phyloP scores from a whole-genome alignment of 164 flowering plant genomes.

The Aristolochia contorta region DNA sequence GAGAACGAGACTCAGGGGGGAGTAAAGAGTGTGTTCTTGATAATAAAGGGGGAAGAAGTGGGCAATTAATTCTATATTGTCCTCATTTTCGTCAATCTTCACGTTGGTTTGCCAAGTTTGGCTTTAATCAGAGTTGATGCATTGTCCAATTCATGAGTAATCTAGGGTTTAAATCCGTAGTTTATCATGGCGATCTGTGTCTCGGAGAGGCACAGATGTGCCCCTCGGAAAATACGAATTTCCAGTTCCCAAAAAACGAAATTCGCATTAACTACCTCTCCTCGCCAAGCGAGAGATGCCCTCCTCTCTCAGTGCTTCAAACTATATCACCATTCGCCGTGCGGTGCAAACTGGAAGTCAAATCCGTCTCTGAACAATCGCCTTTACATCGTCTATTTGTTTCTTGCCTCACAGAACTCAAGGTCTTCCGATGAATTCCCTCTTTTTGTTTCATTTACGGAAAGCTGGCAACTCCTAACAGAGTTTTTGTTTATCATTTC shows the following conservation, averaged over 20 bases:
- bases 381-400: slow-evolving; percentile 53
- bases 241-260: slow-evolving; percentile 81
- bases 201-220: slow-evolving; percentile 64
- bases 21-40: no score
- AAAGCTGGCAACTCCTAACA: background rate
- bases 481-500: slow-evolving; percentile 4
- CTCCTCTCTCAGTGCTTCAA: slow-evolving; percentile 71
- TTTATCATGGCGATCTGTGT: slow-evolving; percentile 52
- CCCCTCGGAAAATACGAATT: slow-evolving; percentile 34
- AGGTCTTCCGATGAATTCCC: slow-evolving; percentile 27
- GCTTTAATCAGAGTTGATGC: background rate
- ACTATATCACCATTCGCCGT: slow-evolving; percentile 63
- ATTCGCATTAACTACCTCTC: slow-evolving; percentile 69
- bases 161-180: slow-evolving; percentile 53
- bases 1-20: no score
- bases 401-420: slow-evolving; percentile 53
- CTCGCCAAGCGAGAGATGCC: slow-evolving; percentile 61
- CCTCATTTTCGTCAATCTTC: no score
- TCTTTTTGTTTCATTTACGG: background rate
- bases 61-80: no score
- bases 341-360: slow-evolving; percentile 73
- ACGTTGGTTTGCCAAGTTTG: no score
- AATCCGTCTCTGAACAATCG: slow-evolving; percentile 31
- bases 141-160: slow-evolving; percentile 40
- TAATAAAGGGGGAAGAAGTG: no score